Evolutionary conservation across 2,329 filamentous ascomycete species (phyloP), one percentile per base, ranked within the genome.

Genomic region (Neocatenulostroma microsporum): DNA sequence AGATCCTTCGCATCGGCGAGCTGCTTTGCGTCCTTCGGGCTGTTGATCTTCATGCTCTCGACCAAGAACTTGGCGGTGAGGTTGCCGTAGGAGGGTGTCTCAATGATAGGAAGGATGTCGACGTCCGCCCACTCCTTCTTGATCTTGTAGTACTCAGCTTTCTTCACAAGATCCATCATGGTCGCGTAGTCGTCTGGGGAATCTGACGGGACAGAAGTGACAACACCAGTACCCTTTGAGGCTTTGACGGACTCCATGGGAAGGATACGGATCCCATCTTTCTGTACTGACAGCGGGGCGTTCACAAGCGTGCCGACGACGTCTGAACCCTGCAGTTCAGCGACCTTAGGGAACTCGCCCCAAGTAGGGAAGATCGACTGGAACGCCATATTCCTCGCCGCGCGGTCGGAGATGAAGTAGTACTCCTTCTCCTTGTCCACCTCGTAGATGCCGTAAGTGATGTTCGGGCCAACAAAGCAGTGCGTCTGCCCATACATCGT

Each of bases 401-500:
- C 80, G 40, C 86, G 74, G 49, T 91, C 80, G 11, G 84, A 93
- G 46, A 87, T 73, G 42, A 96, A 72, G 56, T 80, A 91, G 65
- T 86, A 94, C 50, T 94, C 83, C 46, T 57, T 62, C 23, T 66
- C 66, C 45, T 58, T 56, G 21, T 57, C 54, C 30, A 78, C 76
- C 62, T 85, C 84, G 72, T 85, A 95, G 45, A 98, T 67, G 34
- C 89, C 89, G 55, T 98, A 98, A 29, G 72, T 77, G 55, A 96
- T 82, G 57, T 82, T 84, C 8, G 91, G 89, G 3, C 87, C 85
- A 31, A 98, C 85, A 52, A 96, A 98, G 61, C 88, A 94, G 66
- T 85, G 93, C 3, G 80, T 93, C 64, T 96, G 91, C 26, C 93
- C 93, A 59, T 96, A 98, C 89, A 98, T 96, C 23, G 91, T 98